phyloP scores from a whole-genome alignment of 2,329 filamentous ascomycete genomes.

The Cladosporium sp. region DNA sequence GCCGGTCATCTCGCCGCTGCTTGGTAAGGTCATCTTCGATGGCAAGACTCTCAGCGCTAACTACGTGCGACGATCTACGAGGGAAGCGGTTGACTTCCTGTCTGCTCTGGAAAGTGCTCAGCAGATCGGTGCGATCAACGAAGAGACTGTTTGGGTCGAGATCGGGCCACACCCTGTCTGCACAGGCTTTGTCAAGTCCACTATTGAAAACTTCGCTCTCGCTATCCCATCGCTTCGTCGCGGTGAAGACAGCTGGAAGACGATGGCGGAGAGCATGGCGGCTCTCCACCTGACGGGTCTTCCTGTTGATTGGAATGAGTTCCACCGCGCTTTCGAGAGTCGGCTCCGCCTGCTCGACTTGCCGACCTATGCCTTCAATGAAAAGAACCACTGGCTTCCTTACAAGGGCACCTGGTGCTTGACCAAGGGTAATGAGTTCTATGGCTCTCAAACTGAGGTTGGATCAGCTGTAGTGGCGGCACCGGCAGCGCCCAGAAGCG shows the following conservation, averaged over 20 bases:
- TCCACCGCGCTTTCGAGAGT: constrained; percentile 52
- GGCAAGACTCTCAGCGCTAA: constrained; percentile 21
- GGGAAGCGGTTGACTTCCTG: constrained; percentile 45
- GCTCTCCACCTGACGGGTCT: constrained; percentile 56
- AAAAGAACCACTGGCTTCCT: constrained; percentile 41
- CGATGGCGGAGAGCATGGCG: constrained; percentile 49
- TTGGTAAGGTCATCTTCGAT: constrained; percentile 29
- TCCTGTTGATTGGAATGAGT: constrained; percentile 62
- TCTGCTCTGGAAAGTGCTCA: constrained; percentile 26
- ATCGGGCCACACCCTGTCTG: constrained; percentile 50
- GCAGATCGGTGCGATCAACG: constrained; percentile 32
- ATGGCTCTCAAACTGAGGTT: background rate
- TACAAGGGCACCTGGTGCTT: constrained; percentile 39
- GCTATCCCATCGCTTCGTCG: constrained; percentile 20
- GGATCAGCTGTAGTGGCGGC: constrained; percentile 6
- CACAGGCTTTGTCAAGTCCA: constrained; percentile 17
- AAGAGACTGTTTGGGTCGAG: constrained; percentile 44
- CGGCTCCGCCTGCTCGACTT: constrained; percentile 53
- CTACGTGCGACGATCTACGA: constrained; percentile 29
- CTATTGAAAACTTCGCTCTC: background rate
- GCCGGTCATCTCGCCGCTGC: constrained; percentile 35
- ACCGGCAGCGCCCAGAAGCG: background rate
- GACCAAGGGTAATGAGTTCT: constrained; percentile 26
- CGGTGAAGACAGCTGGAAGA: constrained; percentile 45
- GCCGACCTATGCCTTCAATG: constrained; percentile 44